Percentiles rank a stretch among this genome's conserved stretches.
Evolutionary conservation across 257 asterid genomes (phyloP).

Genomic region (Nicotiana attenuata): DNA sequence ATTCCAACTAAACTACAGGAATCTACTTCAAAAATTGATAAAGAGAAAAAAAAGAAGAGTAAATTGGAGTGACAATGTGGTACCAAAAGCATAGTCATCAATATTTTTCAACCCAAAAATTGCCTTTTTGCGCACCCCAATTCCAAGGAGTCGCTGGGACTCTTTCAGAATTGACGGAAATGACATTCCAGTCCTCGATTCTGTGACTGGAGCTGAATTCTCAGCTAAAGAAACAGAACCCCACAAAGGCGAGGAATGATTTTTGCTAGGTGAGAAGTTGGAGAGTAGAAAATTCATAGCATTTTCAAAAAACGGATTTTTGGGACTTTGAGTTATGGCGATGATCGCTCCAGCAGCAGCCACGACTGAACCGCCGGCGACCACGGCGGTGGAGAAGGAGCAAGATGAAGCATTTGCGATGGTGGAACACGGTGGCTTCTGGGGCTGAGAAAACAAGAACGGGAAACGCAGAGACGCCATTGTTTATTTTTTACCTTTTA

Average conservation of each 20-base stretch:
- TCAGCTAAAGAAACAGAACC: conserved; percentile 60
- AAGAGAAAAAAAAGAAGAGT: neutral
- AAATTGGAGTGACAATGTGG: conserved; percentile 10
- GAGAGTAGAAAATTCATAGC: conserved; percentile 42
- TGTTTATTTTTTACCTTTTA: neutral
- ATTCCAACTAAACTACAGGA: neutral
- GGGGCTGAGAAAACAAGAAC: conserved; percentile 86
- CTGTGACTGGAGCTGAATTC: conserved; percentile 46
- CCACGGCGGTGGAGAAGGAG: conserved; percentile 30
- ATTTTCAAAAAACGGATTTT: conserved; percentile 31
- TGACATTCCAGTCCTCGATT: conserved; percentile 64
- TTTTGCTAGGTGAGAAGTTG: conserved; percentile 21
- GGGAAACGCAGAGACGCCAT: conserved; percentile 83
- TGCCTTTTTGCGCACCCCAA: conserved; percentile 68
- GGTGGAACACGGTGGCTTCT: conserved; percentile 37
- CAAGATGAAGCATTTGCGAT: conserved; percentile 24
- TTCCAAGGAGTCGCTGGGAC: conserved; percentile 79
- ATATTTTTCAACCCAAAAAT: conserved; percentile 80
- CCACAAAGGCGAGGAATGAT: conserved; percentile 41
- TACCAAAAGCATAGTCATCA: conserved; percentile 92
- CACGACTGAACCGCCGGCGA: conserved; percentile 19
- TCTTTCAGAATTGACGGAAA: conserved; percentile 68
- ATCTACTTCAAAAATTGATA: neutral
- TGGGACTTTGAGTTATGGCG: conserved; percentile 37
- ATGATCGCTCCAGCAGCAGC: conserved; percentile 33